Percentiles rank a stretch among this genome's conserved stretches.
Conservation (phyloP, 1,139 yeast species). For the Fermentozyma sake region DNA sequence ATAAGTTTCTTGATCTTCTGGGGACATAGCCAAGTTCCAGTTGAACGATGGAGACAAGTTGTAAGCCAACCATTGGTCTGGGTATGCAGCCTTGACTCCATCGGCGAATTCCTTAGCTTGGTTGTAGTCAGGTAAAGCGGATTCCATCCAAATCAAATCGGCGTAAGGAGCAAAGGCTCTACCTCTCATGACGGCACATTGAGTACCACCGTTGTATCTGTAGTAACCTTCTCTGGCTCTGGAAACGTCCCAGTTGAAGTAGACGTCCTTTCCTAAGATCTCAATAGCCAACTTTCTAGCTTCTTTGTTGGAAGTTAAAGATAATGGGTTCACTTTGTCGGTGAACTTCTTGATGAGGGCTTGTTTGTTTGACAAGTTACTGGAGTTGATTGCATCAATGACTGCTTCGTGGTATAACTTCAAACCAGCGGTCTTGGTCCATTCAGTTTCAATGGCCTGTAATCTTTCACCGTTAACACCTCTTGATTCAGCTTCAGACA, state of each 20-base stretch:
- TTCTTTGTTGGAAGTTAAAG: slow-evolving; percentile 72
- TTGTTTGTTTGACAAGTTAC: slow-evolving; percentile 59
- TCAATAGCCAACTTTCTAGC: slow-evolving; percentile 76
- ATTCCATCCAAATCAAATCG: slow-evolving; percentile 98
- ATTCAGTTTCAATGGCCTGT: slow-evolving; percentile 71
- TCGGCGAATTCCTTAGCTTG: slow-evolving; percentile 95
- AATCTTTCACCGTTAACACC: slow-evolving; percentile 73
- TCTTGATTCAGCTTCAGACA: slow-evolving; percentile 74
- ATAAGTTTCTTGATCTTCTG: slow-evolving; percentile 85
- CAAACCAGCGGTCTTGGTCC: slow-evolving; percentile 81
- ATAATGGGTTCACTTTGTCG: slow-evolving; percentile 66
- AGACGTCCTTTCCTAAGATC: slow-evolving; percentile 76
- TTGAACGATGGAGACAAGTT: slow-evolving; percentile 96
- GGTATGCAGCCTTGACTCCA: slow-evolving; percentile 77
- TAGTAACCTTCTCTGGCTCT: slow-evolving; percentile 97
- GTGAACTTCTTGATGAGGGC: slow-evolving; percentile 63
- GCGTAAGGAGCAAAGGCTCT: slow-evolving; percentile 94
- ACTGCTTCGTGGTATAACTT: slow-evolving; percentile 92
- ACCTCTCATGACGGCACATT: slow-evolving; percentile 96
- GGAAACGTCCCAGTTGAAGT: slow-evolving; percentile 94
- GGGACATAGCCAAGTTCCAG: slow-evolving; percentile 93
- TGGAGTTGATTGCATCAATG: slow-evolving; percentile 70
- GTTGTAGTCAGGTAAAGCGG: slow-evolving; percentile 86
- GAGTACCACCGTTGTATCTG: slow-evolving; percentile 94
- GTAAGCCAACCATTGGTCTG: slow-evolving; percentile 93